A percentile compares a stretch with the other conserved stretches of the same genome.
Conservation (phyloP, 2,329 filamentous ascomycete species). For the Neoascochyta sp. region DNA sequence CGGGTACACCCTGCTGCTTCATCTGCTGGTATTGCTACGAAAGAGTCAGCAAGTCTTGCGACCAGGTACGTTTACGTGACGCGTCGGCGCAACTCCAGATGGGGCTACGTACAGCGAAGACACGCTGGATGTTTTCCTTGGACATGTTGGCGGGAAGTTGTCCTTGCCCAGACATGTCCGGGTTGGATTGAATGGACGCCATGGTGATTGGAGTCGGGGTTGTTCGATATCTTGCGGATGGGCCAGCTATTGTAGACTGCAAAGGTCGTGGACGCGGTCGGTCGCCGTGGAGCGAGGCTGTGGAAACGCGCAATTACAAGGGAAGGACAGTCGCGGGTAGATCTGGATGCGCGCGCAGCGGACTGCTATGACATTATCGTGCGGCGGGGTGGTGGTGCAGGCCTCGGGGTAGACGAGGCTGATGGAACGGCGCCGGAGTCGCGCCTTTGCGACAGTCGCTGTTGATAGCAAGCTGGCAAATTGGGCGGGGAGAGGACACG, state of each 20-base stretch:
- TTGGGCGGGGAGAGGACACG: constrained; percentile 16
- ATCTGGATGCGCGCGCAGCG: constrained; percentile 19
- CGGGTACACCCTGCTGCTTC: constrained; percentile 77
- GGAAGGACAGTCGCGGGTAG: constrained; percentile 23
- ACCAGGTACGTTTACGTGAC: no score
- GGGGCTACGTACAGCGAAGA: constrained; percentile 67
- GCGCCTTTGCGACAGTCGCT: constrained; percentile 33
- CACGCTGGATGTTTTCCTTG: constrained; percentile 73
- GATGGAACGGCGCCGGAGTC: constrained; percentile 31
- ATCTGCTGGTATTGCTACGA: constrained; percentile 80
- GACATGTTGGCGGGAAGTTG: constrained; percentile 65
- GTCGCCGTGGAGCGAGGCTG: constrained; percentile 7
- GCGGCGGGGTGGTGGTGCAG: constrained; percentile 25
- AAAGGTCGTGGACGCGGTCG: constrained; percentile 17
- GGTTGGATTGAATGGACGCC: constrained; percentile 74
- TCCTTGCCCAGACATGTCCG: constrained; percentile 62
- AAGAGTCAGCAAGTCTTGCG: constrained; percentile 43
- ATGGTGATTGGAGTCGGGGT: constrained; percentile 46
- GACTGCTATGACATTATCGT: constrained; percentile 37
- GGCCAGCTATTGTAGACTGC: constrained; percentile 8
- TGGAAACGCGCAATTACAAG: constrained; percentile 20
- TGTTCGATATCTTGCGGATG: constrained; percentile 15
- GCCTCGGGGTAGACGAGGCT: constrained; percentile 25
- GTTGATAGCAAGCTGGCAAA: constrained; percentile 29
- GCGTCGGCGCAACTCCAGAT: no score